phyloP scores from a whole-genome alignment of 1,139 yeast species.

The Hemisphaericaspora subhashii region DNA sequence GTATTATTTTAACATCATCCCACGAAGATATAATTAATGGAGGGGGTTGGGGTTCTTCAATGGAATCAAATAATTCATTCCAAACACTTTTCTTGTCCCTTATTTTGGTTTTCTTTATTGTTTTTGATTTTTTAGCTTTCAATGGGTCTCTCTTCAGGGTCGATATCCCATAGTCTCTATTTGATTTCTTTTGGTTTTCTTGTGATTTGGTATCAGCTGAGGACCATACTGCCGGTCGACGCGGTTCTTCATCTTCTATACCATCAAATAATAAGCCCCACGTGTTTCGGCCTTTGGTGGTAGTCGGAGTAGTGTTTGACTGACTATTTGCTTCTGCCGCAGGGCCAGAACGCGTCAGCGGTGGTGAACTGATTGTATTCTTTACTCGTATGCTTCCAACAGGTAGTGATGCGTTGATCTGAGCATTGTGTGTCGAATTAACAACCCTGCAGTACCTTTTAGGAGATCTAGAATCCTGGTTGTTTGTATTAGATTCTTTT shows the following conservation, averaged over 20 bases:
- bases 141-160: too few relatives aligned
- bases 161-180: not conserved
- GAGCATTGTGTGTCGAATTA: conserved; percentile 9
- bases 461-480: conserved; percentile 20
- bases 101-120: not conserved
- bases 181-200: not conserved
- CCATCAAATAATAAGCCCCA: not conserved
- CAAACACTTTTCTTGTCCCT: conserved; percentile 18
- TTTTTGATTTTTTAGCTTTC: not conserved
- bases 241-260: not conserved
- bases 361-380: too few relatives aligned
- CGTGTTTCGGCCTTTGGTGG: not conserved
- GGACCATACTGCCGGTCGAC: too few relatives aligned
- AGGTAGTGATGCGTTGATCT: not conserved
- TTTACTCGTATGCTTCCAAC: too few relatives aligned
- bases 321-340: too few relatives aligned
- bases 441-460: conserved; percentile 18
- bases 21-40: not conserved
- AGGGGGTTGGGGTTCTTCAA: conserved; percentile 9
- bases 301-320: not conserved
- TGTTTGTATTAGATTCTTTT: not conserved
- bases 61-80: conserved; percentile 21
- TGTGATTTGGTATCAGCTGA: not conserved
- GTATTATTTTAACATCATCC: too few relatives aligned
- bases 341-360: too few relatives aligned